A percentile compares a stretch with the other conserved stretches of the same genome.
Conservation (phyloP, 305 asterid species). For the Fraxinus angustifolia region DNA sequence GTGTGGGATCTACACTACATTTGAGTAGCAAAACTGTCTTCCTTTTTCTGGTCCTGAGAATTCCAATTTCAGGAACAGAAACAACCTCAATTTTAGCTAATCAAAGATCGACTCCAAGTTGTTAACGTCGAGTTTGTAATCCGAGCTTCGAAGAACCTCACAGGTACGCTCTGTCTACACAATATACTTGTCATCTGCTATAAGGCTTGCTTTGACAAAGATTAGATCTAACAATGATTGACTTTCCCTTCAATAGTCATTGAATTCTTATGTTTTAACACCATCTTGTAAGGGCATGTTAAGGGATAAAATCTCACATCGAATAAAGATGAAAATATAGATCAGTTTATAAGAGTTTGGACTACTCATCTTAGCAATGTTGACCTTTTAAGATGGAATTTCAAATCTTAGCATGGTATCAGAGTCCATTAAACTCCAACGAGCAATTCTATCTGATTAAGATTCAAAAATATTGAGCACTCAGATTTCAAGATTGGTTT, state of each 20-base stretch:
- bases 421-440: too few species aligned
- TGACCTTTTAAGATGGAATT: too few species aligned
- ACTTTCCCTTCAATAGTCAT: not conserved
- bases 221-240: not conserved
- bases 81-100: not conserved
- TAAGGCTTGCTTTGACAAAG: not conserved
- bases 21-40: not conserved
- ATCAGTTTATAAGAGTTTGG: too few species aligned
- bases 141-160: not conserved
- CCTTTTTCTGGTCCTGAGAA: not conserved
- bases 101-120: not conserved
- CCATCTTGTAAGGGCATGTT: too few species aligned
- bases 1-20: not conserved
- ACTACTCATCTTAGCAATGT: too few species aligned
- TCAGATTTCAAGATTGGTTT: too few species aligned
- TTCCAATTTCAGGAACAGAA: not conserved
- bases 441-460: too few species aligned
- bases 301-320: too few species aligned
- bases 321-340: too few species aligned
- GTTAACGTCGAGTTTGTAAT: not conserved
- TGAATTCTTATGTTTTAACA: not conserved
- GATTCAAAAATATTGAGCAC: too few species aligned
- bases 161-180: not conserved
- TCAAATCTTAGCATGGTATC: too few species aligned
- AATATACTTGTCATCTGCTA: not conserved